Evolutionary conservation across 257 asterid species (phyloP), one percentile per base, ranked within the genome.

Genomic region (Catharanthus roseus): DNA sequence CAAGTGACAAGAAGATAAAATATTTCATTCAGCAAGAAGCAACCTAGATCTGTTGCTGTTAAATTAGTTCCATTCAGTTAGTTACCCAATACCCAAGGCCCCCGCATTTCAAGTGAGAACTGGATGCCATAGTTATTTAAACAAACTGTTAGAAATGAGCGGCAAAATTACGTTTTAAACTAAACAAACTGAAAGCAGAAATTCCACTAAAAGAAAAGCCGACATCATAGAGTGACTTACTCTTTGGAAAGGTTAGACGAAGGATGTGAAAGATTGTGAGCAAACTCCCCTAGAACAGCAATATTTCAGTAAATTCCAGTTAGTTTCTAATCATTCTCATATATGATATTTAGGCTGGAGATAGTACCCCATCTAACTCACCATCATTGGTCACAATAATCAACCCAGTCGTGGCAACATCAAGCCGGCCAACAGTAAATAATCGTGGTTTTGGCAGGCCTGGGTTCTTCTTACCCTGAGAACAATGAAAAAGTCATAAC

Each of bases 401-500:
- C 79, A 95, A 79, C 72, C 99, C 99, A 54, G 95, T 86, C 19
- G 99, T 95, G 78, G 86, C 88, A 79, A 95, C 99, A 80, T 95
- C 99, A 82, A 95, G 99, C 28, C 99, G 96, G 56, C 97, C 99
- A 79, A 91, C 97, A 21, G 99, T 95, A 75, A 91, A 95, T 42
- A 95, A 89, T 36, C 99, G 87, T 31, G 96, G 99, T 69, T 76
- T 80, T 65, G 97, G 95, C 56, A 76, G 72, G 77, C 96, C 97
- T 21, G 93, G 87, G 74, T 86, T 82, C 73, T 78, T 86, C 83
- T 81, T 91, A 77, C 64, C 79, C 99, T 93, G 79, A 51, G 49
- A 60, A 31, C 49, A 77, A 69, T 36, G 68, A 44, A 74, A 29
- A 57, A 72, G 31, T 67, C 69, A 53, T 63, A 56, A 71, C 53